Evolutionary conservation across 192 early-diverging fungal genomes (phyloP), one percentile per base, ranked within the genome.

Genomic region (Entomortierella beljakovae): DNA sequence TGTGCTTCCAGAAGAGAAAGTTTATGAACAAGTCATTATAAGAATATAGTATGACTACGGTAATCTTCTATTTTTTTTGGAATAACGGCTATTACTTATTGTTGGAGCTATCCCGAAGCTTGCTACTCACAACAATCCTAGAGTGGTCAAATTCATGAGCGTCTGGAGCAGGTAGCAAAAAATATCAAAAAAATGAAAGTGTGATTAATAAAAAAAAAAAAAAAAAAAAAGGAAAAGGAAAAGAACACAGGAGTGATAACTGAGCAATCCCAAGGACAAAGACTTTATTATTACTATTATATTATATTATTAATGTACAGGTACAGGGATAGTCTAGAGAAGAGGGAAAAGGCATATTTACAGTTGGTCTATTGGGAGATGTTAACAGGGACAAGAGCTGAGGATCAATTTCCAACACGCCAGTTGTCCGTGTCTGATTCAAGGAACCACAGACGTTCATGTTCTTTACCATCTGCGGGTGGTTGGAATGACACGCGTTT

Each of bases 1-100:
- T 99, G 89, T 92, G 94, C 79, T 99, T 99, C 88, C 91, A 95
- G 75, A 99, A 98, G 90, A 89, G 96, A 71, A 96, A 98, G 86
- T 99, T 99, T 76, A 99, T 99, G 97, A 92, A 92, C 75, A 89
- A 96, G 85, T 81, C 88, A 31, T 84, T 94, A 65, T 87, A 87
- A 66, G 23, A 31, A 31, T 29, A 62, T 50, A 53, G 20, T 37
- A 29, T 7, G 43, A 59, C 43, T 20, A 46, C 15, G 15, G 15
- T 2, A 46, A 15, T 3, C 43, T 46, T n/a, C n/a, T n/a, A n/a
- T n/a, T n/a, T n/a, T n/a, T n/a, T n/a, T n/a, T n/a, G n/a, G n/a
- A n/a, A n/a, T n/a, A n/a, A n/a, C n/a, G n/a, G n/a, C n/a, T n/a
- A n/a, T n/a, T n/a, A n/a, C n/a, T n/a, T n/a, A n/a, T n/a, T n/a